Percentiles rank a stretch among this genome's conserved stretches.
phyloP scores from a whole-genome alignment of 2,329 filamentous ascomycete species.

The Triangularia setosa region DNA sequence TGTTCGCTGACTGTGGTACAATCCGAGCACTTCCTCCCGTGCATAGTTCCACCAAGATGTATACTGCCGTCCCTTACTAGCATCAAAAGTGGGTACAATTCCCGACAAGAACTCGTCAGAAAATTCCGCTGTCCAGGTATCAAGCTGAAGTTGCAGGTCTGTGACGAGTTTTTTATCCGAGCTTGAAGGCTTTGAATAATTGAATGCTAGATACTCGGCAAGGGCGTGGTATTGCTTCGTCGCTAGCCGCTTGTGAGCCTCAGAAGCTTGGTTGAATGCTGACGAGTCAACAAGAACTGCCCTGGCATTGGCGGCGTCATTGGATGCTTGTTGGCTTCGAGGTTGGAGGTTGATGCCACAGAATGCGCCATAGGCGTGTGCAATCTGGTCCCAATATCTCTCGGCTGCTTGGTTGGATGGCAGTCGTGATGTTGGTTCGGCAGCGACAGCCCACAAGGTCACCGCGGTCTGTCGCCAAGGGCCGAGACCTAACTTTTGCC shows the following conservation, averaged over 20 bases:
- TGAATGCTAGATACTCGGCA: constrained; percentile 93
- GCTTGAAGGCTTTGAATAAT: constrained; percentile 85
- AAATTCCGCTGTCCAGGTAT: constrained; percentile 92
- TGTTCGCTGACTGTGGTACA: constrained; percentile 99
- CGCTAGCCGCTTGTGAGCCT: constrained; percentile 92
- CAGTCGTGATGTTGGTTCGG: constrained; percentile 84
- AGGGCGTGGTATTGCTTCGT: constrained; percentile 97
- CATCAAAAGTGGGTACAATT: constrained; percentile 89
- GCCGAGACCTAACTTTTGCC: constrained; percentile 86
- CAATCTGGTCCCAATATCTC: constrained; percentile 79
- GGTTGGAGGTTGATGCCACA: constrained; percentile 78
- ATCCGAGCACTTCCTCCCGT: constrained; percentile 90
- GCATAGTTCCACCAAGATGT: constrained; percentile 99
- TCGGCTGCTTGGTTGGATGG: constrained; percentile 89
- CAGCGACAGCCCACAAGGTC: constrained; percentile 81
- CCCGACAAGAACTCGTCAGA: constrained; percentile 94
- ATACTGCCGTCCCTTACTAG: constrained; percentile 91
- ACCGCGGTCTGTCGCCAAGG: constrained; percentile 87
- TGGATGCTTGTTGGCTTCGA: constrained; percentile 62
- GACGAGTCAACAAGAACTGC: constrained; percentile 99
- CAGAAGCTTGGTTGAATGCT: constrained; percentile 92
- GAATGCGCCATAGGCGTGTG: constrained; percentile 82
- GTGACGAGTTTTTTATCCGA: constrained; percentile 78
- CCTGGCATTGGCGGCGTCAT: constrained; percentile 62
- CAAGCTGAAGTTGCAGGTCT: constrained; percentile 85